phyloP scores from a whole-genome alignment of 2,329 filamentous ascomycete species.

The Rutstroemia sp. region DNA sequence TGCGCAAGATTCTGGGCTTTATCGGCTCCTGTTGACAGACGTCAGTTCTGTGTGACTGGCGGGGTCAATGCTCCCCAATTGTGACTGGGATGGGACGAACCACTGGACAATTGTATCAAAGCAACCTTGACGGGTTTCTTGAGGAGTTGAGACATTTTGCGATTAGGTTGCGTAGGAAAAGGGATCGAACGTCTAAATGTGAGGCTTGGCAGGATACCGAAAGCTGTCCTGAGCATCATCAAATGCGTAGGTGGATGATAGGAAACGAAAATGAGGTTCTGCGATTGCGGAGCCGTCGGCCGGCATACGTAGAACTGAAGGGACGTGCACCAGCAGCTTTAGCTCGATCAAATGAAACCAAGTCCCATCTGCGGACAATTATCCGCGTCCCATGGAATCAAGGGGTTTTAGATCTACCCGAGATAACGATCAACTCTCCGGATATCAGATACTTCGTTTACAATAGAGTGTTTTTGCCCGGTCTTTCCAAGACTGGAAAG shows the following conservation, averaged over 20 bases:
- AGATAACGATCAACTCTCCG: too few species aligned
- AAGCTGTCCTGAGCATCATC: conserved; percentile 4
- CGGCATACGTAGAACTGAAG: not conserved
- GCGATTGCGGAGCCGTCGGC: not conserved
- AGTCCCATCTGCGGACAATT: not conserved
- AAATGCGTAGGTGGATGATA: not conserved
- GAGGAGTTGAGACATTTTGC: conserved; percentile 41
- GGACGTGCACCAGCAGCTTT: conserved; percentile 2
- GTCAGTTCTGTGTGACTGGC: conserved; percentile 20
- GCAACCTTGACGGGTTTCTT: conserved; percentile 73
- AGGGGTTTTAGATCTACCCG: not conserved
- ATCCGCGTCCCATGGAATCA: not conserved
- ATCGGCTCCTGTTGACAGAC: conserved; percentile 51
- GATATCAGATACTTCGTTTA: too few species aligned
- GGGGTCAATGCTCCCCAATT: not conserved
- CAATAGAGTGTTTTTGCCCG: too few species aligned
- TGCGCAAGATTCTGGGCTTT: conserved; percentile 78
- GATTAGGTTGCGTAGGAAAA: conserved; percentile 9
- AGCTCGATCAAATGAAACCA: not conserved
- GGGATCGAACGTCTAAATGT: not conserved
- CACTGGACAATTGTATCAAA: conserved; percentile 73
- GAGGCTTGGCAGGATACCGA: conserved; percentile 6
- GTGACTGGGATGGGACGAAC: conserved; percentile 30
- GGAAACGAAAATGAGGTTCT: too few species aligned
- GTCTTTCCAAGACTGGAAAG: not conserved